Percentiles rank a stretch among this genome's conserved stretches.
These are phyloP conservation scores for Scleromitrula shiraiana DNA, from an alignment of 2,329 filamentous ascomycete genomes.

Conservation along the genomic window DNA sequence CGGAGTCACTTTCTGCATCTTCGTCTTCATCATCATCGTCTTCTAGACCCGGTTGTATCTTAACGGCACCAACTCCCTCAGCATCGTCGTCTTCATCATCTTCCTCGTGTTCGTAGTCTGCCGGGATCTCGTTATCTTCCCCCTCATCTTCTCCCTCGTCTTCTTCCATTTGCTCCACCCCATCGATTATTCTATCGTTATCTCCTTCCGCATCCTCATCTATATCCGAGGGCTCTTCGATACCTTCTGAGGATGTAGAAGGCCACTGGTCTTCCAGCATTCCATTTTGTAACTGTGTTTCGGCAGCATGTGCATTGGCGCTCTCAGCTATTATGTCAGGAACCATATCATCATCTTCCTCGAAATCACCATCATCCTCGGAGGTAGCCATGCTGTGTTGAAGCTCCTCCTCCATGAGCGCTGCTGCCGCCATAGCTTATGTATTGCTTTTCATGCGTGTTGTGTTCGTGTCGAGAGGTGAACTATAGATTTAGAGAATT, in stretches of 20 bases:
- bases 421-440: conserved; percentile 11
- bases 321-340: conserved; percentile 23
- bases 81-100: conserved; percentile 34
- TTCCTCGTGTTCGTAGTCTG: too few species aligned
- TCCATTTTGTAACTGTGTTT: conserved; percentile 29
- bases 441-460: conserved; percentile 6
- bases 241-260: too few species aligned
- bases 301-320: conserved; percentile 28
- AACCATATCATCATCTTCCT: conserved; percentile 28
- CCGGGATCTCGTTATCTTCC: conserved; percentile 34
- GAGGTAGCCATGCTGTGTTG: conserved; percentile 29
- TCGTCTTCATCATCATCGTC: conserved; percentile 35
- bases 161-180: conserved; percentile 32
- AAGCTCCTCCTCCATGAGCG: conserved; percentile 27
- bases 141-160: conserved; percentile 33
- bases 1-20: conserved; percentile 28
- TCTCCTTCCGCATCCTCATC: conserved; percentile 31
- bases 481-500: not conserved
- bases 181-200: conserved; percentile 30
- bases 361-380: conserved; percentile 30
- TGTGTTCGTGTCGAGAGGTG: not conserved
- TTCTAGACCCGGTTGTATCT: conserved; percentile 26
- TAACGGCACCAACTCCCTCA: conserved; percentile 29
- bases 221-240: conserved; percentile 21
- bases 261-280: conserved; percentile 23